phyloP scores from a whole-genome alignment of 139 green algal species.

The Monoraphidium neglectum region DNA sequence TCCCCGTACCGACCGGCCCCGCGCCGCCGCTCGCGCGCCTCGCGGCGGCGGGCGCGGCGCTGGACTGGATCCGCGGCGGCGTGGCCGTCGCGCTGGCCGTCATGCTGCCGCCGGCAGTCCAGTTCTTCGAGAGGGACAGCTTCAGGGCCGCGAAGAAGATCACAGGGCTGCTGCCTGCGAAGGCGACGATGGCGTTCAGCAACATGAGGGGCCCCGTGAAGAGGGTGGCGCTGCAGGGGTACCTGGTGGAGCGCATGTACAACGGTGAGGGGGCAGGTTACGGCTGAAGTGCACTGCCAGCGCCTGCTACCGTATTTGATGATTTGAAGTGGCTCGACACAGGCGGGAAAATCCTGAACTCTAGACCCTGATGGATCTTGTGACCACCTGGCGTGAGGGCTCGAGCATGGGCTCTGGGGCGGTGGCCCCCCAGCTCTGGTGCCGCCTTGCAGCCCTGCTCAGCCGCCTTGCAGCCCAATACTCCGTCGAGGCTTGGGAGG shows the following conservation, averaged over 20 bases:
- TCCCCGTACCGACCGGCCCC: slow-evolving; percentile 24
- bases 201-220: slow-evolving; percentile 24
- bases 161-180: slow-evolving; percentile 10
- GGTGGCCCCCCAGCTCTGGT: too few relatives aligned
- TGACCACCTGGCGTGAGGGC: too few relatives aligned
- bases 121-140: slow-evolving; percentile 16
- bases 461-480: too few relatives aligned
- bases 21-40: neutral
- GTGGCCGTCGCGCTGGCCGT: slow-evolving; percentile 23
- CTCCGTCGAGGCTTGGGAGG: too few relatives aligned
- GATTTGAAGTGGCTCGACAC: too few relatives aligned
- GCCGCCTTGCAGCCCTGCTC: too few relatives aligned
- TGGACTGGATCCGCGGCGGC: slow-evolving; percentile 22
- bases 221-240: neutral
- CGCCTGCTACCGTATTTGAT: too few relatives aligned
- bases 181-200: slow-evolving; percentile 23
- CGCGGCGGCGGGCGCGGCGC: neutral
- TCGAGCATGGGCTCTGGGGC: too few relatives aligned
- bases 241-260: slow-evolving; percentile 19
- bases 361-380: too few relatives aligned
- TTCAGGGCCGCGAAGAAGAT: neutral
- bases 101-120: slow-evolving; percentile 19
- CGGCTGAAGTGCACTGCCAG: too few relatives aligned
- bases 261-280: slow-evolving; percentile 1
- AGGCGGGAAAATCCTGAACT: too few relatives aligned